Conservation (phyloP, 192 early-diverging fungal genomes). For the Phycomyces blakesleeanus region DNA sequence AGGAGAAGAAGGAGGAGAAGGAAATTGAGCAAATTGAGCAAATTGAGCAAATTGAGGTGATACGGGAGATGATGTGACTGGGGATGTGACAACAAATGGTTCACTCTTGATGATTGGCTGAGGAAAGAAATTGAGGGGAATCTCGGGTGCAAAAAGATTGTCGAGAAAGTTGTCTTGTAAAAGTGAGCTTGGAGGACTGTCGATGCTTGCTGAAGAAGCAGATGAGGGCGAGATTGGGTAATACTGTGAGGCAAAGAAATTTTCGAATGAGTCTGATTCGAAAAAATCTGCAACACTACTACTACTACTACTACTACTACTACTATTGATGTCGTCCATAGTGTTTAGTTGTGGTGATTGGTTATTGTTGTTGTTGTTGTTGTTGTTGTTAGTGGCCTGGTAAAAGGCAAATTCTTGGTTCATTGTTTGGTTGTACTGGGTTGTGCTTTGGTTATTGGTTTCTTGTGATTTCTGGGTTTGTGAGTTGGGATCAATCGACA, state of each 20-base stretch:
- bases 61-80: constrained; percentile 9
- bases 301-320: no score
- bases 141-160: constrained; percentile 1
- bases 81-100: not conserved
- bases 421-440: constrained; percentile 11
- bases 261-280: constrained; percentile 16
- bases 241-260: constrained; percentile 8
- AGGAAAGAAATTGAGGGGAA: not conserved
- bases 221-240: constrained; percentile 20
- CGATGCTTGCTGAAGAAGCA: constrained; percentile 19
- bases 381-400: not conserved
- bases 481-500: constrained; percentile 37
- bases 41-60: no score
- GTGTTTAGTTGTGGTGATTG: constrained; percentile 11
- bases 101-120: not conserved
- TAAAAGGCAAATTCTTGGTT: constrained; percentile 5
- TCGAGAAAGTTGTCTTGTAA: constrained; percentile 24
- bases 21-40: no score
- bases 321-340: no score
- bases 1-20: no score
- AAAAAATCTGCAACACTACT: constrained; percentile 3
- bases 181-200: constrained; percentile 28
- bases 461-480: not conserved
- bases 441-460: constrained; percentile 8
- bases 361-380: constrained; percentile 14